A percentile compares a stretch with the other conserved stretches of the same genome.
These are phyloP conservation scores for Diaporthe sp. DNA, from an alignment of 2,329 filamentous ascomycete genomes.

Conservation along the genomic window DNA sequence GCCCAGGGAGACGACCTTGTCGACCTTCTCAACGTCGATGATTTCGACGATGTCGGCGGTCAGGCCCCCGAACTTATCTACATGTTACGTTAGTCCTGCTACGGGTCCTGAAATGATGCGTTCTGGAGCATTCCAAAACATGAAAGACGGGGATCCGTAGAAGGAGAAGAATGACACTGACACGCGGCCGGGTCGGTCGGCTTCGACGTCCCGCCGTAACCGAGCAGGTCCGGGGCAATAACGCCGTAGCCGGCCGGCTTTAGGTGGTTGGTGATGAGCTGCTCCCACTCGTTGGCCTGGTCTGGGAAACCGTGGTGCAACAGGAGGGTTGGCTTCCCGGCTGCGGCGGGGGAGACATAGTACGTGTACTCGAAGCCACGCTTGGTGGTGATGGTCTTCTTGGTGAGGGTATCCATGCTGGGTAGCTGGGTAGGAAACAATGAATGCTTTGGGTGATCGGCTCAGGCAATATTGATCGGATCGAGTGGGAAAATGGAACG, in stretches of 20 bases:
- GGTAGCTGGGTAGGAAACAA: neutral
- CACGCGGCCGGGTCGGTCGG: constrained; percentile 30
- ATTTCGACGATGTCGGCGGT: constrained; percentile 52
- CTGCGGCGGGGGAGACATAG: constrained; percentile 45
- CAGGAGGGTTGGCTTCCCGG: constrained; percentile 46
- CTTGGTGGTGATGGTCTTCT: constrained; percentile 43
- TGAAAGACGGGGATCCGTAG: no score
- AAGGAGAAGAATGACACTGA: no score
- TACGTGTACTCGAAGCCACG: constrained; percentile 53
- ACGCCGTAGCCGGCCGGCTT: constrained; percentile 48
- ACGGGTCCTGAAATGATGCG: no score
- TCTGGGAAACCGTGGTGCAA: constrained; percentile 63
- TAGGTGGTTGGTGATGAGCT: constrained; percentile 52
- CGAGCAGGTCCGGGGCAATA: constrained; percentile 50
- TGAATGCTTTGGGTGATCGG: neutral
- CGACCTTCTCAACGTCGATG: constrained; percentile 49
- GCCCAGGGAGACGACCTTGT: constrained; percentile 53
- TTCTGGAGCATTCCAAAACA: no score
- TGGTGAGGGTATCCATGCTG: constrained; percentile 40
- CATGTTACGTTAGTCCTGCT: no score
- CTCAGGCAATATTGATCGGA: neutral
- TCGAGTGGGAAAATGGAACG: neutral
- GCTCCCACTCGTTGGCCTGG: constrained; percentile 54
- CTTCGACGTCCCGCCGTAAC: constrained; percentile 41
- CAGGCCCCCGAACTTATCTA: constrained; percentile 40